phyloP scores from a whole-genome alignment of 805 yeast genomes.

The Starmerella vaccinii region DNA sequence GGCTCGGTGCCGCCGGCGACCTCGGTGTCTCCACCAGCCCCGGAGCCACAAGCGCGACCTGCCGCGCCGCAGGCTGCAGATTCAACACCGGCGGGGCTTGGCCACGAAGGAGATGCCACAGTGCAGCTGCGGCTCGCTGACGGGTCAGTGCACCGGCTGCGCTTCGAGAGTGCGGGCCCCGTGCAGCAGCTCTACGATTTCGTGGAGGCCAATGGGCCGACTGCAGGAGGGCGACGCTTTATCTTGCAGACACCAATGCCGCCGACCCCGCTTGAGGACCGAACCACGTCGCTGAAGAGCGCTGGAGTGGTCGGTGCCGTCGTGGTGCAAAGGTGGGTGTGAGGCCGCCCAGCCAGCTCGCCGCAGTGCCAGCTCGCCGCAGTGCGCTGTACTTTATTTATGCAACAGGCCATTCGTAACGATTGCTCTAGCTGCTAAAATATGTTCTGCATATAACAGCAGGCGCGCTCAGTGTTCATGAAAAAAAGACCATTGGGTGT shows the following conservation, averaged over 20 bases:
- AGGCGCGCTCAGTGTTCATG: no score
- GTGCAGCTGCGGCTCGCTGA: slow-evolving; percentile 78
- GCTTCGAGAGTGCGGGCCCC: slow-evolving; percentile 54
- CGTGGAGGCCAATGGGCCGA: slow-evolving; percentile 37
- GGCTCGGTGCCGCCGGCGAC: slow-evolving; percentile 69
- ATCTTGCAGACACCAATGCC: slow-evolving; percentile 75
- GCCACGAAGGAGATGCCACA: slow-evolving; percentile 48
- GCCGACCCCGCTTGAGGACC: slow-evolving; percentile 55
- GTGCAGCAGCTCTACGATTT: slow-evolving; percentile 59
- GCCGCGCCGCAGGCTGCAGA: slow-evolving; percentile 9
- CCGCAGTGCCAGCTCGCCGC: not conserved
- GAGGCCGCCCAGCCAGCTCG: not conserved
- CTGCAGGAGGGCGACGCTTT: slow-evolving; percentile 39
- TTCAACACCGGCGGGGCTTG: slow-evolving; percentile 19
- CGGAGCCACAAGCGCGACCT: not conserved
- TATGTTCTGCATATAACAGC: no score
- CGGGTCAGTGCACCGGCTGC: slow-evolving; percentile 49
- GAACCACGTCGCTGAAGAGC: slow-evolving; percentile 48
- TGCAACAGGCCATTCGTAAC: not conserved
- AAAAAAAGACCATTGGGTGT: no score
- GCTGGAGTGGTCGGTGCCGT: slow-evolving; percentile 76
- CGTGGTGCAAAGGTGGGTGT: slow-evolving; percentile 46
- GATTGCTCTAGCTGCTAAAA: no score
- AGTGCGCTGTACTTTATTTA: not conserved
- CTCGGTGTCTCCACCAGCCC: slow-evolving; percentile 6